Evolutionary conservation across 345 rosid species (phyloP).

Genomic region (Murraya paniculata): DNA sequence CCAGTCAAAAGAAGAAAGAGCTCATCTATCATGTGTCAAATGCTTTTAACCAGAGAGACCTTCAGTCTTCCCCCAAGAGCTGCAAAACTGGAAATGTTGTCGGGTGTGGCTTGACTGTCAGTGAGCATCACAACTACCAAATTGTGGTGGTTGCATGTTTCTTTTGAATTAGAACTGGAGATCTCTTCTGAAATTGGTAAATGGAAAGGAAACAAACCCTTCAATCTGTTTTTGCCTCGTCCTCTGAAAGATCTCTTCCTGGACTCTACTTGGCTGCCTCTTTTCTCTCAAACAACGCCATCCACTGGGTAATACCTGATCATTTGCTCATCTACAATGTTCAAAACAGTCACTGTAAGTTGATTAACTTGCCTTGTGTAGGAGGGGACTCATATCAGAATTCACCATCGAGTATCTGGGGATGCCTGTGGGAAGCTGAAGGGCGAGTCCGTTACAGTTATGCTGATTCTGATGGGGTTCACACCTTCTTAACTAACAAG

Average conservation of each 20-base stretch:
- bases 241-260: background rate
- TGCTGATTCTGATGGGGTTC: constrained; percentile 21
- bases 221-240: constrained; percentile 2
- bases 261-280: background rate
- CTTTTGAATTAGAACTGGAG: background rate
- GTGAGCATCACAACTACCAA: constrained; percentile 3
- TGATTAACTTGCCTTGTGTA: constrained; percentile 12
- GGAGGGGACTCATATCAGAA: background rate
- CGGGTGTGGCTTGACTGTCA: constrained; percentile 18
- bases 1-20: background rate
- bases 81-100: background rate
- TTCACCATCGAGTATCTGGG: background rate
- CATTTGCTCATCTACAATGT: constrained; percentile 16
- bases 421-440: constrained; percentile 22
- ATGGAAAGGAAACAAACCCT: constrained; percentile 6
- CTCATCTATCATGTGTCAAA: constrained; percentile 15
- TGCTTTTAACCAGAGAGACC: background rate
- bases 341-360: background rate
- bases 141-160: constrained; percentile 12
- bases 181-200: constrained; percentile 14
- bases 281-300: constrained; percentile 19
- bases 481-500: constrained; percentile 17
- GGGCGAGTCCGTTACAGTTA: constrained; percentile 18
- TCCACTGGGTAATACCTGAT: constrained; percentile 19
- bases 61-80: constrained; percentile 8